A percentile compares a stretch with the other conserved stretches of the same genome.
phyloP scores from a whole-genome alignment of 2,329 filamentous ascomycete genomes.

The Calycina marina region DNA sequence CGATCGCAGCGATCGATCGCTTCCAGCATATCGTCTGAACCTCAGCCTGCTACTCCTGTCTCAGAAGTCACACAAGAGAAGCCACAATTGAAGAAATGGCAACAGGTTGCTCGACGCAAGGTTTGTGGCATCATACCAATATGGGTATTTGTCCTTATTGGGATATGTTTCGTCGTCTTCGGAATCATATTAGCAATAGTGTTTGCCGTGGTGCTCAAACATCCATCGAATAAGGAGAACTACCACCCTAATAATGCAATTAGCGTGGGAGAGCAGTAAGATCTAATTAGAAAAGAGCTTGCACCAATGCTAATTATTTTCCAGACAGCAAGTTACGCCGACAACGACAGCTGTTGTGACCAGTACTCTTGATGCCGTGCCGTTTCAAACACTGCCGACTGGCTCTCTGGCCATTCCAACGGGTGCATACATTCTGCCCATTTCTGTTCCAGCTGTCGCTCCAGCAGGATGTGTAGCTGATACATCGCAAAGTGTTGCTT shows the following conservation, averaged over 20 bases:
- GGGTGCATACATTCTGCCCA: conserved; percentile 41
- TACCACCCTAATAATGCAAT: too few species aligned
- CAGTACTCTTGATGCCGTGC: conserved; percentile 33
- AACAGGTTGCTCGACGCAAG: conserved; percentile 36
- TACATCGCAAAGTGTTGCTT: conserved; percentile 38
- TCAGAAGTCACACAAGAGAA: conserved; percentile 33
- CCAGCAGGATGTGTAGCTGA: conserved; percentile 43
- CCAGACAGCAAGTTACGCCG: conserved; percentile 8
- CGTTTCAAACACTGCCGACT: conserved; percentile 34
- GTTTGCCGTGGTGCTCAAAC: conserved; percentile 14
- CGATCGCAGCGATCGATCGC: conserved; percentile 35
- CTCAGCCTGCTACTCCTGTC: conserved; percentile 39
- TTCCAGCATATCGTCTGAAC: conserved; percentile 35
- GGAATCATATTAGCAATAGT: conserved; percentile 39
- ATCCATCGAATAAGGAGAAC: conserved; percentile 2
- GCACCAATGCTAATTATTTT: not conserved
- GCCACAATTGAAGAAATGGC: conserved; percentile 33
- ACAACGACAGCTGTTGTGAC: conserved; percentile 19
- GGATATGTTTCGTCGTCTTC: conserved; percentile 39
- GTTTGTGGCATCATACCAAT: conserved; percentile 44
- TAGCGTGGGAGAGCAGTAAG: too few species aligned
- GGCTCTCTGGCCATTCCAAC: conserved; percentile 37
- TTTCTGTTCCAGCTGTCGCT: conserved; percentile 32
- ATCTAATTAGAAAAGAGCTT: too few species aligned
- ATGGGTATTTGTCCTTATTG: conserved; percentile 42